phyloP scores from a whole-genome alignment of 2,329 filamentous ascomycete species.

The Pezicula rhizophila region DNA sequence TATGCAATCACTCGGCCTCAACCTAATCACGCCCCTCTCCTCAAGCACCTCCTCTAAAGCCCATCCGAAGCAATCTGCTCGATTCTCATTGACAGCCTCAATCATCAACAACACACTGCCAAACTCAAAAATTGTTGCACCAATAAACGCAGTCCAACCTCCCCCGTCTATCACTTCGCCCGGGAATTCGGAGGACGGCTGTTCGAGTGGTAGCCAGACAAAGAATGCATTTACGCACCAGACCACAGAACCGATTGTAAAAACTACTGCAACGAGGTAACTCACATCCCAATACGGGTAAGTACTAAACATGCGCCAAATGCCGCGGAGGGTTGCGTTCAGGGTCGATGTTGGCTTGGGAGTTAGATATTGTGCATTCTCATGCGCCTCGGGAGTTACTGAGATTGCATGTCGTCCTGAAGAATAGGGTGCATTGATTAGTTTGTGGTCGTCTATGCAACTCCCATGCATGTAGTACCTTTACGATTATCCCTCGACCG shows the following conservation, averaged over 20 bases:
- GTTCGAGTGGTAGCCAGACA: constrained; percentile 51
- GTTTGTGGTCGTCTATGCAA: neutral
- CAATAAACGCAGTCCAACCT: constrained; percentile 60
- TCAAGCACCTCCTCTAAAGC: constrained; percentile 49
- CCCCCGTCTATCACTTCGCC: constrained; percentile 48
- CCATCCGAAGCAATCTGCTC: constrained; percentile 63
- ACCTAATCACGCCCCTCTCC: constrained; percentile 15
- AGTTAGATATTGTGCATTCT: constrained; percentile 17
- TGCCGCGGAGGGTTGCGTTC: constrained; percentile 23
- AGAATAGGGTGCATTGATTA: neutral
- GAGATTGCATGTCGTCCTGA: constrained; percentile 33
- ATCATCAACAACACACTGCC: constrained; percentile 58
- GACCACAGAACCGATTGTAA: constrained; percentile 46
- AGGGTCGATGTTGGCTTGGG: constrained; percentile 27
- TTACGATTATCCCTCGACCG: constrained; percentile 41
- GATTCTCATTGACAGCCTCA: constrained; percentile 64
- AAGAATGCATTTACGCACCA: constrained; percentile 60
- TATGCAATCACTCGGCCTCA: constrained; percentile 24
- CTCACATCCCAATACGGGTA: constrained; percentile 53
- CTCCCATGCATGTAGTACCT: constrained; percentile 20
- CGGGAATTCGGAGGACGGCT: constrained; percentile 46
- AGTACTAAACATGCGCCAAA: constrained; percentile 41
- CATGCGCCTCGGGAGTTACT: constrained; percentile 20
- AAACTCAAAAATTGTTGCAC: constrained; percentile 60
- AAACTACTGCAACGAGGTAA: constrained; percentile 46